phyloP scores from a whole-genome alignment of 768 basidiomycete species.

The Lyophyllum decastes region DNA sequence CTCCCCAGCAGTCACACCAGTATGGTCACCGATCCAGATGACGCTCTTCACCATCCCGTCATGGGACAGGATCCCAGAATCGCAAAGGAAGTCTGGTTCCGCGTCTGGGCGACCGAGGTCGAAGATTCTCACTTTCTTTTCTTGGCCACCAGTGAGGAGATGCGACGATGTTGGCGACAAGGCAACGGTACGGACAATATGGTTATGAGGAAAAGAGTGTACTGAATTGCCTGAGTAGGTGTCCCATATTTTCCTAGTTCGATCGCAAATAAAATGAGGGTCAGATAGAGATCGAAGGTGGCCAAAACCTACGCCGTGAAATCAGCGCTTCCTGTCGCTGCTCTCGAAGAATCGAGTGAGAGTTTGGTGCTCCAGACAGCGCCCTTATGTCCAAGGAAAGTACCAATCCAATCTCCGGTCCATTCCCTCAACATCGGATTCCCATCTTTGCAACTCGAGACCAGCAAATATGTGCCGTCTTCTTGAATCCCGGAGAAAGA shows the following conservation, averaged over 20 bases:
- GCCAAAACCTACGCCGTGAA: constrained; percentile 83
- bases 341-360: constrained; percentile 79
- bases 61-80: constrained; percentile 65
- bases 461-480: constrained; percentile 85
- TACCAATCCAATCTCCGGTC: constrained; percentile 99
- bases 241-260: constrained; percentile 90
- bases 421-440: constrained; percentile 96
- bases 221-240: constrained; percentile 84
- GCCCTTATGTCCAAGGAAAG: constrained; percentile 87
- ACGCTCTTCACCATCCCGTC: constrained; percentile 92
- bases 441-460: constrained; percentile 98
- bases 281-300: constrained; percentile 6
- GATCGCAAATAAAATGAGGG: constrained; percentile 13
- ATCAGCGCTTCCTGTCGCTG: constrained; percentile 93
- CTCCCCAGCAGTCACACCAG: constrained; percentile 88
- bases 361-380: constrained; percentile 98
- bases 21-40: constrained; percentile 88
- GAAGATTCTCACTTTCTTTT: constrained; percentile 96
- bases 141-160: constrained; percentile 91
- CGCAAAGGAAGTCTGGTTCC: constrained; percentile 78
- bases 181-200: constrained; percentile 96
- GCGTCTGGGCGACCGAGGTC: constrained; percentile 86
- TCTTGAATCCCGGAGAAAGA: constrained; percentile 87
- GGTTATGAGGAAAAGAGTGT: constrained; percentile 97
- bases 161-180: constrained; percentile 70